A percentile compares a stretch with the other conserved stretches of the same genome.
phyloP scores from a whole-genome alignment of 768 basidiomycete genomes.

The Lepiota brunneoincarnata region DNA sequence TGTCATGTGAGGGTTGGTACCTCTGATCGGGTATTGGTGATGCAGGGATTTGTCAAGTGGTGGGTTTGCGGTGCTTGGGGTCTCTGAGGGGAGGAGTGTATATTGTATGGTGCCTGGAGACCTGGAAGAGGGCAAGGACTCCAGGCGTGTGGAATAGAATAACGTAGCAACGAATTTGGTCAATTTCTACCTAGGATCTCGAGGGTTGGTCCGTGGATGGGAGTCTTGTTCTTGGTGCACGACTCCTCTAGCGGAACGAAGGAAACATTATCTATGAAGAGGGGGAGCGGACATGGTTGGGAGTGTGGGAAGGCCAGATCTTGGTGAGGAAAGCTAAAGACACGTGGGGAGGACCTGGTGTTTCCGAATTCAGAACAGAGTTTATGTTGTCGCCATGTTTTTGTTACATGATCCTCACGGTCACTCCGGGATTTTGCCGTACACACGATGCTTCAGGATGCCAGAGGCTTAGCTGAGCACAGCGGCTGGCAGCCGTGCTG shows the following conservation, averaged over 20 bases:
- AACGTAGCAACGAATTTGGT: not conserved
- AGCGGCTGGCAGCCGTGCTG: slow-evolving; percentile 8
- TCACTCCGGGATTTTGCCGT: slow-evolving; percentile 13
- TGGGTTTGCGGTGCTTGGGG: slow-evolving; percentile 5
- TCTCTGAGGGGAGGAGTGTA: not conserved
- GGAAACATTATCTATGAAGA: not conserved
- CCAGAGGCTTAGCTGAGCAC: slow-evolving; percentile 12
- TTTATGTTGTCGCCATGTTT: slow-evolving; percentile 12
- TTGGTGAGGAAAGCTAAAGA: slow-evolving; percentile 3
- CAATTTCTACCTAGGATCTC: not conserved
- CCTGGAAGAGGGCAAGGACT: not conserved
- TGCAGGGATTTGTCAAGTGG: not conserved
- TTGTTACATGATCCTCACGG: slow-evolving; percentile 11
- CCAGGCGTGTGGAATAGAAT: not conserved
- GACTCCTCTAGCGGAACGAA: not conserved
- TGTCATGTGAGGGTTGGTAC: not conserved
- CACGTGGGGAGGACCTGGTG: slow-evolving; percentile 10
- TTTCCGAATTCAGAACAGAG: slow-evolving; percentile 6
- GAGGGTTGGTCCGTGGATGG: too few relatives aligned
- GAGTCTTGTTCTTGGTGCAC: not conserved
- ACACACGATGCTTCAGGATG: slow-evolving; percentile 9
- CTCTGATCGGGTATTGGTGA: not conserved
- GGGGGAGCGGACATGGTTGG: not conserved
- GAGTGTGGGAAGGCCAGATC: slow-evolving; percentile 7
- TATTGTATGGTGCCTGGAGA: slow-evolving; percentile 3